phyloP scores from a whole-genome alignment of 805 yeast genomes.

The Monosporozyma yasuniensis region DNA sequence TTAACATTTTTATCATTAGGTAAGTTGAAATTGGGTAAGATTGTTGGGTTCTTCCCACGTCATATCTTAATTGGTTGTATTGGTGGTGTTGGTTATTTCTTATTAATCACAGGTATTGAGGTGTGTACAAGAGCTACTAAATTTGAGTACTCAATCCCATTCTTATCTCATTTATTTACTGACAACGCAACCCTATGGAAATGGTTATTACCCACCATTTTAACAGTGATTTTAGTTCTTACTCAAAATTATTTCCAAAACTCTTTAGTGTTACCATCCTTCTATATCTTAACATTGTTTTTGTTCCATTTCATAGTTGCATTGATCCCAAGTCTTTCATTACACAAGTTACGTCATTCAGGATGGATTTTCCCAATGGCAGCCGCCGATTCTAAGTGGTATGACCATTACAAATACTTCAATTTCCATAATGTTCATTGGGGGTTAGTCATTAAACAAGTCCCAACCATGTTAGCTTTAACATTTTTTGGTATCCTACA shows the following conservation, averaged over 20 bases:
- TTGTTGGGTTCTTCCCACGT: constrained; percentile 92
- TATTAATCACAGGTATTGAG: constrained; percentile 83
- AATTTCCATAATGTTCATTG: constrained; percentile 67
- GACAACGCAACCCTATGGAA: constrained; percentile 37
- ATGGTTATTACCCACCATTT: constrained; percentile 61
- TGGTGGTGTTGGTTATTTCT: constrained; percentile 96
- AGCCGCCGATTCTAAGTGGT: constrained; percentile 76
- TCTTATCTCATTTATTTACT: constrained; percentile 39
- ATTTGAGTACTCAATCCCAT: constrained; percentile 51
- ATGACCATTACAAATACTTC: constrained; percentile 67
- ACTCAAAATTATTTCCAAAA: constrained; percentile 55
- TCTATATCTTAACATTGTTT: constrained; percentile 62
- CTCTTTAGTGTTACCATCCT: constrained; percentile 72
- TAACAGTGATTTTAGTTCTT: constrained; percentile 52
- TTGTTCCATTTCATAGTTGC: constrained; percentile 62
- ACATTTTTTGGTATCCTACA: constrained; percentile 94
- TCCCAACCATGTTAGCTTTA: constrained; percentile 91
- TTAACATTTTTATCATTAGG: constrained; percentile 70
- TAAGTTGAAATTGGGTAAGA: constrained; percentile 65
- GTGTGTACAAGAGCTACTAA: constrained; percentile 78
- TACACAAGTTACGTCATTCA: constrained; percentile 49
- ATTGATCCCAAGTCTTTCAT: constrained; percentile 54
- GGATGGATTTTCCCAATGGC: constrained; percentile 75
- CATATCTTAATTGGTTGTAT: constrained; percentile 95
- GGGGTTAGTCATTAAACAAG: constrained; percentile 52